phyloP scores from a whole-genome alignment of 129 eudicot genomes.

The Flaveria ramosissima region DNA sequence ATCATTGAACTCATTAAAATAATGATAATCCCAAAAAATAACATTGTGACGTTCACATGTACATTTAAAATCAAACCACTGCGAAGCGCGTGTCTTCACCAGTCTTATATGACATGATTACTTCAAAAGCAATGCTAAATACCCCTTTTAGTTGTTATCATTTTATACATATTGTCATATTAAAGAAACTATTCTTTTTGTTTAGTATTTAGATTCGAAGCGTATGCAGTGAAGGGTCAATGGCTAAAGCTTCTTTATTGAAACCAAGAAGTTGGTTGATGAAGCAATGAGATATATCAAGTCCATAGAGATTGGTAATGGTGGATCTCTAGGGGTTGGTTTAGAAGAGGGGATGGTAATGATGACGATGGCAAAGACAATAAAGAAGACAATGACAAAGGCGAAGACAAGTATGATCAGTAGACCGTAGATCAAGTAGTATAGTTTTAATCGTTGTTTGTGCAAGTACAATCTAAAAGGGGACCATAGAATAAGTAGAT shows the following conservation, averaged over 20 bases:
- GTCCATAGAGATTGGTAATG: conserved; percentile 45
- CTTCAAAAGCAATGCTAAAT: not conserved
- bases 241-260: conserved; percentile 75
- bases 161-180: not conserved
- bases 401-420: conserved; percentile 5
- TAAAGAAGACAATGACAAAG: conserved; percentile 27
- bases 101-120: not conserved
- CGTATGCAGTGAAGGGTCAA: conserved; percentile 60
- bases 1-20: too few species aligned
- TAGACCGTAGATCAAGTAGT: not conserved
- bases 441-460: conserved; percentile 18
- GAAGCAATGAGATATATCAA: conserved; percentile 67
- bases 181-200: conserved; percentile 10
- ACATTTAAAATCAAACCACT: too few species aligned
- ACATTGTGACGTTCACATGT: too few species aligned
- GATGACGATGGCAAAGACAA: too few species aligned
- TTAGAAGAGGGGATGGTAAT: conserved; percentile 19
- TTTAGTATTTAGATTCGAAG: conserved; percentile 69
- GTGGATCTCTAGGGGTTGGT: conserved; percentile 20
- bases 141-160: not conserved
- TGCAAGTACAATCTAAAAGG: conserved; percentile 23
- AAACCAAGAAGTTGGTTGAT: conserved; percentile 73
- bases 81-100: too few species aligned
- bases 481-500: conserved; percentile 11
- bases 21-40: too few species aligned